phyloP scores from a whole-genome alignment of 2,329 filamentous ascomycete genomes.

The Colletotrichum sp. region DNA sequence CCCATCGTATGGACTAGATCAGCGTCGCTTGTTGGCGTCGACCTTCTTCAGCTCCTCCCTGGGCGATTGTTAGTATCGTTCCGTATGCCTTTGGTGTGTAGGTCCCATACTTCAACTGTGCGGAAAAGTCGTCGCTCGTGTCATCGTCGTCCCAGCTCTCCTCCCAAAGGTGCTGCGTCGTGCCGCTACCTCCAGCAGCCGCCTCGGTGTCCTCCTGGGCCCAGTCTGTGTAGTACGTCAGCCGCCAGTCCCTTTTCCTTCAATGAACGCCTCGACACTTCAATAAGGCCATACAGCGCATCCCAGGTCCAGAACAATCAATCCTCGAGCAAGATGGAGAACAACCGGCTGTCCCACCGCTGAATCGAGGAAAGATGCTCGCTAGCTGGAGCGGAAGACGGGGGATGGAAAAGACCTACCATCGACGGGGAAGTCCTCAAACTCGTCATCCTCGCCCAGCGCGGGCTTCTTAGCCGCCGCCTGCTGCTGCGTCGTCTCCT shows the following conservation, averaged over 20 bases:
- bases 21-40: constrained; percentile 74
- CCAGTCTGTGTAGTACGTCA: constrained; percentile 71
- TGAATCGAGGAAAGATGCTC: not conserved
- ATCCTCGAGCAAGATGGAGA: not conserved
- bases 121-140: constrained; percentile 93
- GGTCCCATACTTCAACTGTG: constrained; percentile 83
- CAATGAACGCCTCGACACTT: not conserved
- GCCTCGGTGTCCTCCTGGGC: constrained; percentile 83
- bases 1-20: constrained; percentile 25
- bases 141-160: constrained; percentile 99
- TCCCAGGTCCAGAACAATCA: not conserved
- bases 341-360: not conserved
- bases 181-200: constrained; percentile 71
- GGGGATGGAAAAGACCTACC: constrained; percentile 60
- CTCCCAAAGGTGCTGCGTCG: constrained; percentile 87
- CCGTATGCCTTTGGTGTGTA: constrained; percentile 22
- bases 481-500: constrained; percentile 63
- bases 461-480: constrained; percentile 50
- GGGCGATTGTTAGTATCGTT: not conserved
- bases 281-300: not conserved
- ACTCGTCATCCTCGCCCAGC: constrained; percentile 97
- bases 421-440: constrained; percentile 97
- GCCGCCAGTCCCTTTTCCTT: not conserved
- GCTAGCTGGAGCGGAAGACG: not conserved
- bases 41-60: constrained; percentile 96